Percentiles rank a stretch among this genome's conserved stretches.
These are phyloP conservation scores for Staphylotrichum longicolle DNA, from an alignment of 495 filamentous ascomycete species.

Conservation along the genomic window DNA sequence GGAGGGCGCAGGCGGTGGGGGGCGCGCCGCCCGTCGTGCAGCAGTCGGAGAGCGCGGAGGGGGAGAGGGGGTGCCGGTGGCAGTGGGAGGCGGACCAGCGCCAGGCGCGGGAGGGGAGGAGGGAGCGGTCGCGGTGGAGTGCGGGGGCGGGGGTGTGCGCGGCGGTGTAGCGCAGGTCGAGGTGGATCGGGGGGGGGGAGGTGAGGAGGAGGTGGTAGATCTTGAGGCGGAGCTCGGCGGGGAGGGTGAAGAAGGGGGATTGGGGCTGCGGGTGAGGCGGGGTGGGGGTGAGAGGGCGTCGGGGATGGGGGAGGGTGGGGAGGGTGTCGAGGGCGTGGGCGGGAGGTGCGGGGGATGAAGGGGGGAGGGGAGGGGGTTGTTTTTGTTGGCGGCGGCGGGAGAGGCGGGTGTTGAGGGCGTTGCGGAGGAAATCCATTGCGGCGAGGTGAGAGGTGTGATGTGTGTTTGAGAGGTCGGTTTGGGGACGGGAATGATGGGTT, in stretches of 20 bases:
- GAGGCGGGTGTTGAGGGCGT: not conserved
- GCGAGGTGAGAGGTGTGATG: too few species aligned
- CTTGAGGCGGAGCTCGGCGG: slow-evolving; percentile 36
- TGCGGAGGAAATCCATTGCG: too few species aligned
- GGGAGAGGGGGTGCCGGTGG: slow-evolving; percentile 23
- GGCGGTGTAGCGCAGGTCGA: slow-evolving; percentile 26
- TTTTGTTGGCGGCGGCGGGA: too few species aligned
- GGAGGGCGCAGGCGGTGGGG: slow-evolving; percentile 18
- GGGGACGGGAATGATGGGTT: too few species aligned
- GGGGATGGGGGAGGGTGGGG: slow-evolving; percentile 13
- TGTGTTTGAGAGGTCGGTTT: too few species aligned
- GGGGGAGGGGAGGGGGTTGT: too few species aligned
- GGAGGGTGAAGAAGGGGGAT: slow-evolving; percentile 45
- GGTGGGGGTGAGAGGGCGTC: slow-evolving; percentile 17
- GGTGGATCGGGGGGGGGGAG: slow-evolving; percentile 19
- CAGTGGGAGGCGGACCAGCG: slow-evolving; percentile 22
- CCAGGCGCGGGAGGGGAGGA: slow-evolving; percentile 18
- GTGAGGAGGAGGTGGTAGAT: slow-evolving; percentile 30
- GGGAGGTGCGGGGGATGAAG: not conserved
- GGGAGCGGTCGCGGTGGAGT: slow-evolving; percentile 18
- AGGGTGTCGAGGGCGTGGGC: slow-evolving; percentile 20
- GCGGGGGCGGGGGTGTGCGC: slow-evolving; percentile 15
- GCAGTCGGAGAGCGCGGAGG: slow-evolving; percentile 12
- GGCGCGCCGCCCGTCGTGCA: slow-evolving; percentile 19
- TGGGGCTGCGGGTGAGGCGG: slow-evolving; percentile 13